Evolutionary conservation across 2,329 filamentous ascomycete species (phyloP).

Genomic region (Aspergillus aculeatinus): DNA sequence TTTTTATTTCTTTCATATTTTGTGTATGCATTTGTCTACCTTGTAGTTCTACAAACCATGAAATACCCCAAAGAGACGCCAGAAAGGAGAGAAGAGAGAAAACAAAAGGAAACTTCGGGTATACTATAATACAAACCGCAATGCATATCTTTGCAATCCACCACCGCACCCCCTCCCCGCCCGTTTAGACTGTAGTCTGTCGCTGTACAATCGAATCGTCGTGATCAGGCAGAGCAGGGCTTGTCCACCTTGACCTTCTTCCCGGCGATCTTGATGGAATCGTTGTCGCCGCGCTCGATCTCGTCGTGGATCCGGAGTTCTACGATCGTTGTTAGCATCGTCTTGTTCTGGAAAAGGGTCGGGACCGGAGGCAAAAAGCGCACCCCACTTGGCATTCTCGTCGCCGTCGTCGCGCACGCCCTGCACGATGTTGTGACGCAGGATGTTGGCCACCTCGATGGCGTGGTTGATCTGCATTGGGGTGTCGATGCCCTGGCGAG

Average conservation of each 20-base stretch:
- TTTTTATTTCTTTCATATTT: too few species aligned
- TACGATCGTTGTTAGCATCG: constrained; percentile 39
- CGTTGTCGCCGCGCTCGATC: constrained; percentile 90
- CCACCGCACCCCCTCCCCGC: background rate
- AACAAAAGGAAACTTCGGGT: constrained; percentile 32
- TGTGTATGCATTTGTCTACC: constrained; percentile 17
- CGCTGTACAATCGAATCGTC: background rate
- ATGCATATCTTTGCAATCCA: constrained; percentile 16
- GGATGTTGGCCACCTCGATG: constrained; percentile 74
- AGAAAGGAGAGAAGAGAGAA: constrained; percentile 19
- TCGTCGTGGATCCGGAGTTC: constrained; percentile 85
- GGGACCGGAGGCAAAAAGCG: constrained; percentile 10
- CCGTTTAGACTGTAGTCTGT: background rate
- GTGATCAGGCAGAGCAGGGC: constrained; percentile 37
- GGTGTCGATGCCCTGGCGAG: constrained; percentile 59
- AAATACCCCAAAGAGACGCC: constrained; percentile 35
- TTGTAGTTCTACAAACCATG: constrained; percentile 21
- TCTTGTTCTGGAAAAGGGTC: background rate
- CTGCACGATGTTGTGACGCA: constrained; percentile 85
- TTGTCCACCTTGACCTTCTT: constrained; percentile 43
- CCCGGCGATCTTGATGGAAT: constrained; percentile 69
- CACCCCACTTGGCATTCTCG: constrained; percentile 39
- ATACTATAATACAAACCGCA: constrained; percentile 39
- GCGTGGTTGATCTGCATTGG: constrained; percentile 72
- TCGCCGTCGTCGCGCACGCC: constrained; percentile 53